Conservation (phyloP, 176 grass and related monocot species). For the Neostapfia colusana region DNA sequence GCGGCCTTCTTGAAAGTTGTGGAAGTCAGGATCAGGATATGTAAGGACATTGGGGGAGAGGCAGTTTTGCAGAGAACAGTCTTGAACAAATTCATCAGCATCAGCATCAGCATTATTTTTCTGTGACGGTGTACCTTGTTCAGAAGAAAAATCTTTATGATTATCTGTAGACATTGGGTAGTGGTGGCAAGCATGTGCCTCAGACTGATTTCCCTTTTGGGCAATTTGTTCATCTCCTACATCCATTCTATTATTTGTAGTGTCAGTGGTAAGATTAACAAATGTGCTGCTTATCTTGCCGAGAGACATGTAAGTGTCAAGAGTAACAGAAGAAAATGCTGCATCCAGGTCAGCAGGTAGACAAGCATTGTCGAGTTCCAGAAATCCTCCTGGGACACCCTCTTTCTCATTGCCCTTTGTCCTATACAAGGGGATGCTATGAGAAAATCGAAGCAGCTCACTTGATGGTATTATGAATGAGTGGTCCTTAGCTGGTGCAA, state of each 20-base stretch:
- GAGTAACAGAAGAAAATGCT: slow-evolving; percentile 60
- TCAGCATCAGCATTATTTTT: slow-evolving; percentile 19
- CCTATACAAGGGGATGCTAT: slow-evolving; percentile 64
- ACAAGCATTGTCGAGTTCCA: slow-evolving; percentile 81
- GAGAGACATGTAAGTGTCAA: slow-evolving; percentile 41
- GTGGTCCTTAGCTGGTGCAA: slow-evolving; percentile 45
- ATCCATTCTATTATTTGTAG: slow-evolving; percentile 12
- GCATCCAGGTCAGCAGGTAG: slow-evolving; percentile 66
- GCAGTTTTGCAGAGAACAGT: slow-evolving; percentile 32
- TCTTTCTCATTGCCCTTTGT: slow-evolving; percentile 70
- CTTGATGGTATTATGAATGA: slow-evolving; percentile 49
- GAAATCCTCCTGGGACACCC: slow-evolving; percentile 69
- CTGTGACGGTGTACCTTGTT: slow-evolving; percentile 27
- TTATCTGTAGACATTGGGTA: slow-evolving; percentile 12
- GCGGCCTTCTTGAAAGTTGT: slow-evolving; percentile 55
- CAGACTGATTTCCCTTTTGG: slow-evolving; percentile 32
- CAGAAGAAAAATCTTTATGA: slow-evolving; percentile 25
- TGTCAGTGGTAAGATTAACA: slow-evolving; percentile 36
- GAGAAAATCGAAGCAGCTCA: slow-evolving; percentile 85
- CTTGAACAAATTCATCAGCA: slow-evolving; percentile 31
- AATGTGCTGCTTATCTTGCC: slow-evolving; percentile 12
- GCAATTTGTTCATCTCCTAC: slow-evolving; percentile 30
- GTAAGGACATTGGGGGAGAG: slow-evolving; percentile 27
- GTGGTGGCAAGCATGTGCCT: background rate
- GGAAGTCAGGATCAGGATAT: slow-evolving; percentile 75